A percentile compares a stretch with the other conserved stretches of the same genome.
Evolutionary conservation across 441 rosid genomes (phyloP).

Genomic region (Pelargonium cotyledonis): DNA sequence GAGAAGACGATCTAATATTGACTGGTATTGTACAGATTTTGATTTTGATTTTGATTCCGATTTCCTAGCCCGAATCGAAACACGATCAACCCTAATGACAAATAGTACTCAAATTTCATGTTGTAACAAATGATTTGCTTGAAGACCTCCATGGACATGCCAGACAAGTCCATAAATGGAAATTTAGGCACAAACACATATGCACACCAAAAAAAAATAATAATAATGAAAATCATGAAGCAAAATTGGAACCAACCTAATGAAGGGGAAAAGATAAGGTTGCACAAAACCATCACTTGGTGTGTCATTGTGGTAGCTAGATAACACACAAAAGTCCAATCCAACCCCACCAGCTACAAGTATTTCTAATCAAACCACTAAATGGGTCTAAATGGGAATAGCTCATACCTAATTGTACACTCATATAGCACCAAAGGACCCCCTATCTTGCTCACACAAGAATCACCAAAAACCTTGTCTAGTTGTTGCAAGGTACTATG

Average conservation of each 20-base stretch:
- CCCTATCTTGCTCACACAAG: conserved; percentile 41
- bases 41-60: no score
- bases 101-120: neutral
- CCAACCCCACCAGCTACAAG: neutral
- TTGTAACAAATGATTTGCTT: neutral
- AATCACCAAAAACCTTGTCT: neutral
- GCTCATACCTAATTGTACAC: conserved; percentile 60
- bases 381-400: conserved; percentile 33
- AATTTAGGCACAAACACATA: neutral
- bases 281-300: neutral
- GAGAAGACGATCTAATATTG: no score
- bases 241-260: neutral
- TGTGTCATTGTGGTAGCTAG: no score
- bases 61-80: no score
- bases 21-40: no score
- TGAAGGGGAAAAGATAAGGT: neutral
- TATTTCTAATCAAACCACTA: neutral
- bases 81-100: no score
- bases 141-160: neutral
- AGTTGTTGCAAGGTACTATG: no score
- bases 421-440: conserved; percentile 43
- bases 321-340: no score
- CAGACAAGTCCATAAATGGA: conserved; percentile 5
- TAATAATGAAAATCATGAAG: neutral
- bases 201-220: neutral